Evolutionary conservation across 2,329 filamentous ascomycete genomes (phyloP), one percentile per base, ranked within the genome.

Genomic region (Ceratocystis destructans): DNA sequence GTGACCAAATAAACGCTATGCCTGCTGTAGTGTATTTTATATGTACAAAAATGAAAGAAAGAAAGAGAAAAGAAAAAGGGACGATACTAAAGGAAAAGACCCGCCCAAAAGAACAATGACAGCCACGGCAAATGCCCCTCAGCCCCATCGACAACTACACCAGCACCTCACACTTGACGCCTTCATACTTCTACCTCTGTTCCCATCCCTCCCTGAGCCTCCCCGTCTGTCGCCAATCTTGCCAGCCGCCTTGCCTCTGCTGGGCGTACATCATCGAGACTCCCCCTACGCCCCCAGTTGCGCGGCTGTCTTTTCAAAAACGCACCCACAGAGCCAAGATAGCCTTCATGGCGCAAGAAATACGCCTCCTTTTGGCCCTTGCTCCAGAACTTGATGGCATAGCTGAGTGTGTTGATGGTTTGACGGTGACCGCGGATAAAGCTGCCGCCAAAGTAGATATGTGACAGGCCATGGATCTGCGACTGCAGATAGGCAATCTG

Each of bases 401-500:
- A 99, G 66, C 88, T 92, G 8, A 99, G 80, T 0, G 94, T 97
- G 76, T 97, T 96, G 84, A 99, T 99, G 12, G 94, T 99, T 77
- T 97, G 94, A 17, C 89, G 86, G 75, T 99, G 94, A 50, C 94
- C 94, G 53, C 94, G 87, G 73, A 99, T 97, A 74, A 97, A 99
- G 5, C 89, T 94, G 28, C 94, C 94, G 25, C 94, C 94, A 76
- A 99, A 99, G 78, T 99, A 99, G 69, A 99, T 97, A 73, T 93
- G 86, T 69, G 89, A 88, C 31, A 97, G 80, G 59, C 87, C 84
- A 77, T 99, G 93, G 73, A 96, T 94, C 74, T 96, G 92, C 5
- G 90, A 94, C 74, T 97, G 94, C n/a, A 99, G 80, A 75, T 94
- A 96, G 55, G 94, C 91, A 71, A 99, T 96, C 78, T 99, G 94